Base-by-base conservation (phyloP, 169 alveolate species). In the Cryptosporidium baileyi region DNA sequence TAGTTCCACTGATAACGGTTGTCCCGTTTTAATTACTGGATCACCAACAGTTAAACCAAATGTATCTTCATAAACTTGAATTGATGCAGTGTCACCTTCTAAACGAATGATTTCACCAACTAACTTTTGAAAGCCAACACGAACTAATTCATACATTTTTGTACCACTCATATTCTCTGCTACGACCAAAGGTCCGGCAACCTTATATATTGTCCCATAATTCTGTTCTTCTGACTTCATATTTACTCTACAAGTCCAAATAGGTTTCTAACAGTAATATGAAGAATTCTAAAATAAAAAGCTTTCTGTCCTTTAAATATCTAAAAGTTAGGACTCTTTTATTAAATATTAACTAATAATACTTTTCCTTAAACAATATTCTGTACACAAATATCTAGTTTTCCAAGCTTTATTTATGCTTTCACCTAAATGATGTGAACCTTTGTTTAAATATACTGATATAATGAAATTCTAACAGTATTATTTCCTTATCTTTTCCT, bases 141-240 rank as follows among this genome's bases (percentile, higher is more conserved):
- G 94, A 17, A 97, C 99, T 61, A 98, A 89, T 67, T 98, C 99
- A 89, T 94, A 98, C 99, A 98, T 98, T 91, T 97, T 96, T 40
- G 99, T 96, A 44, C 99, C 99, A 65, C 98, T 96, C 99, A 98
- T 98, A 40, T 95, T 95, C 65, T 97, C 98, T 44, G 99, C 99
- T 24, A 98, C 98, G 80, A 98, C 99, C 91, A 98, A 82, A 61
- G 99, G 99, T 59, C 99, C 99, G 47, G 98, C 95, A 38, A 96
- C 99, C 91, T 95, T 95, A 93, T 91, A 95, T 61, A 96, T 93
- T 67, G 96, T 95, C 26, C 99, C 99, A 47, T 65, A 51, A 67
- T 81, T 65, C 36, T 81, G 44, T 24, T 63, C 80, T 19, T 74
- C 74, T 3, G 65, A 57, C 1, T 34, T 74, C 85, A 74, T 74